Conservation (phyloP, 495 filamentous ascomycete genomes). For the Xylaria acuta region DNA sequence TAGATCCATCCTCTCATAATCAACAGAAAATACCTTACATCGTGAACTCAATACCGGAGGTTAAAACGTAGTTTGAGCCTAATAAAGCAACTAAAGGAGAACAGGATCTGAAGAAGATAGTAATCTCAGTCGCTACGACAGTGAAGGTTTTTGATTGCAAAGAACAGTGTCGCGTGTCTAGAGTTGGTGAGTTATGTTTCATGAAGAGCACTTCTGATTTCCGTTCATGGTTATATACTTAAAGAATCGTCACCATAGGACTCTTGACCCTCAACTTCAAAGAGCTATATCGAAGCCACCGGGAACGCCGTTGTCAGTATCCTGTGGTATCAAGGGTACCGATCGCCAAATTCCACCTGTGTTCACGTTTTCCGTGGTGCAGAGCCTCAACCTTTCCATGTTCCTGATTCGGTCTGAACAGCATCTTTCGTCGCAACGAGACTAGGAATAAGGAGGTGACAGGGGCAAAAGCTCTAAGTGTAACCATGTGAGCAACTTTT, state of each 20-base stretch:
- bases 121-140: too few species aligned
- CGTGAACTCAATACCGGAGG: not conserved
- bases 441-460: not conserved
- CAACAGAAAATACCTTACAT: not conserved
- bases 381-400: constrained; percentile 15
- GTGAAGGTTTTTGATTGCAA: not conserved
- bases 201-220: not conserved
- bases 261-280: not conserved
- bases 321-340: not conserved
- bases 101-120: not conserved
- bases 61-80: not conserved
- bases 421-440: too few species aligned
- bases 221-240: not conserved
- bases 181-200: not conserved
- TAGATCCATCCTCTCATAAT: not conserved
- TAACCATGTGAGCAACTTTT: not conserved
- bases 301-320: constrained; percentile 8
- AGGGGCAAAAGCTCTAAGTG: not conserved
- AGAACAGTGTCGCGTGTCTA: not conserved
- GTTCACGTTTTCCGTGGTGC: not conserved
- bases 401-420: not conserved
- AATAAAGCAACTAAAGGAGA: not conserved
- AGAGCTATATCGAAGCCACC: not conserved
- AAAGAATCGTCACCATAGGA: not conserved
- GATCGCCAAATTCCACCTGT: not conserved